Conservation (phyloP, 2,329 filamentous ascomycete genomes). For the Chaetomiaceae sp. region DNA sequence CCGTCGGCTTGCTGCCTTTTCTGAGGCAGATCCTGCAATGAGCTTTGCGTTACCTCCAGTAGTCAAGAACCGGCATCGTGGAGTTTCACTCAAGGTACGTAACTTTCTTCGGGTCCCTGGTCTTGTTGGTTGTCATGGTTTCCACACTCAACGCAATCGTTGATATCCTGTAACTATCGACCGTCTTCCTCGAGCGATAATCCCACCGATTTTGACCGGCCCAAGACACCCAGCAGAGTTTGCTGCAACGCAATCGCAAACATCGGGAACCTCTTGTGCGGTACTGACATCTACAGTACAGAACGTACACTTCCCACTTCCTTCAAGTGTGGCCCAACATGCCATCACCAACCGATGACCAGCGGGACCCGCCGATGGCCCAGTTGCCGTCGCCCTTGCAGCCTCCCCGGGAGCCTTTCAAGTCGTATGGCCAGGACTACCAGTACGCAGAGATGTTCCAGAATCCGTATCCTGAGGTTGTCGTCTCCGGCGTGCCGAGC, state of each 20-base stretch:
- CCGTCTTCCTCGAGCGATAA: neutral
- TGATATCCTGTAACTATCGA: neutral
- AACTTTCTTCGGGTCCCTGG: neutral
- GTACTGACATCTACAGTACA: neutral
- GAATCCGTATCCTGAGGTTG: constrained; percentile 20
- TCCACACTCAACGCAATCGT: neutral
- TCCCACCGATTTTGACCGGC: neutral
- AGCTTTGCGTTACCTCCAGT: neutral
- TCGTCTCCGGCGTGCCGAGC: neutral
- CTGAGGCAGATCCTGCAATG: neutral
- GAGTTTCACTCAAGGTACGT: neutral
- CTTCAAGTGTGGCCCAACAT: constrained; percentile 5
- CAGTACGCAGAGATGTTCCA: constrained; percentile 20
- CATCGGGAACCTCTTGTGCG: neutral
- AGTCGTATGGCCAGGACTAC: constrained; percentile 13
- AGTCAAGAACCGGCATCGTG: neutral
- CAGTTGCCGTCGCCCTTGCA: neutral
- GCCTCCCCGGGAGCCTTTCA: neutral
- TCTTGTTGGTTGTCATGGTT: neutral
- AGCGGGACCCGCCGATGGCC: constrained; percentile 8
- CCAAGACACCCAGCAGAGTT: neutral
- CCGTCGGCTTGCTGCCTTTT: neutral
- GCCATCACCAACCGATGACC: constrained; percentile 14
- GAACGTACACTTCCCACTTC: neutral
- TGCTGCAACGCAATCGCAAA: neutral